Conservation (phyloP, 2,329 filamentous ascomycete genomes). For the Leptographium wingfieldii region DNA sequence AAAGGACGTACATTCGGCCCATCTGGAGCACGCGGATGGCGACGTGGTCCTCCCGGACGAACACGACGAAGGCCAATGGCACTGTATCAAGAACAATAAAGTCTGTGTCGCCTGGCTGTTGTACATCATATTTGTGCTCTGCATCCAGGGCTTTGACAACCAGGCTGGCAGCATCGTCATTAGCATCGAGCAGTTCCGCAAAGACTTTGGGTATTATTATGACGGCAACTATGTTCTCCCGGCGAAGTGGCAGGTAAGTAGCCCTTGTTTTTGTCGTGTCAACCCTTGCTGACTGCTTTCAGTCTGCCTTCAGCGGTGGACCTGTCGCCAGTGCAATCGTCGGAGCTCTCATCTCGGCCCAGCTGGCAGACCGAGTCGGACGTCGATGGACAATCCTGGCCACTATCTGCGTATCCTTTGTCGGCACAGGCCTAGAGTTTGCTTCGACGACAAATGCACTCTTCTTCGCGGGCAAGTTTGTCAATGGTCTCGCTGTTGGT, state of each 20-base stretch:
- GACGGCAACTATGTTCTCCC: constrained; percentile 22
- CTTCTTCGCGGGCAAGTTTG: constrained; percentile 25
- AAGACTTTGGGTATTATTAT: constrained; percentile 25
- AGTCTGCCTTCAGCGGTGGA: constrained; percentile 7
- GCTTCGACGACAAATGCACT: constrained; percentile 21
- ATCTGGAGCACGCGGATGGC: neutral
- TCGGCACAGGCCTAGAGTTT: constrained; percentile 23
- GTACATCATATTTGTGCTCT: neutral
- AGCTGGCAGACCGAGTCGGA: constrained; percentile 15
- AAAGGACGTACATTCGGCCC: neutral
- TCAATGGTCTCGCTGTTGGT: constrained; percentile 22
- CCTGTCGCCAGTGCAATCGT: constrained; percentile 20
- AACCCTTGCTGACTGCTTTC: neutral
- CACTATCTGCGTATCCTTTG: constrained; percentile 20
- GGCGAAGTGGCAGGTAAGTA: constrained; percentile 20
- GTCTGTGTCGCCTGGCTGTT: neutral
- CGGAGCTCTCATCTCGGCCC: constrained; percentile 19
- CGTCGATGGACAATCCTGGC: constrained; percentile 19
- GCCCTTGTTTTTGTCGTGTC: neutral
- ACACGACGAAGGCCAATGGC: constrained; percentile 1
- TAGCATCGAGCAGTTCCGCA: constrained; percentile 25
- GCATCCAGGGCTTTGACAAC: constrained; percentile 4
- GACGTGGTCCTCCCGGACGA: neutral
- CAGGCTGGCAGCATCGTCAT: constrained; percentile 23
- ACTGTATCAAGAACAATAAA: neutral